A percentile compares a stretch with the other conserved stretches of the same genome.
These are phyloP conservation scores for Ophiostoma quercus DNA, from an alignment of 2,329 filamentous ascomycete genomes.

Conservation along the genomic window DNA sequence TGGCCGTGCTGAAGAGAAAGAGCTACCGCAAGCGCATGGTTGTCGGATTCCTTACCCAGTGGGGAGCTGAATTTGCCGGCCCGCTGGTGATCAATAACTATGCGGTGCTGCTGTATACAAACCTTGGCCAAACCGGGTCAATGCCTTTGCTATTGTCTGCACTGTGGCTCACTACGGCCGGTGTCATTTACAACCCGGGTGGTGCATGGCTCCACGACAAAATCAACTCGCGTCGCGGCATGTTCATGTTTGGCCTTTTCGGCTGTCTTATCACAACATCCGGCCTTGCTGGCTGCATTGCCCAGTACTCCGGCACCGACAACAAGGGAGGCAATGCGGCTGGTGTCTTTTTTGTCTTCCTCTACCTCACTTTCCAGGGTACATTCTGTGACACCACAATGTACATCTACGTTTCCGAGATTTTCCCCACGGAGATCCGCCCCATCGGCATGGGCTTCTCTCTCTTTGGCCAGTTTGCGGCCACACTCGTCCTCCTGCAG, in stretches of 20 bases:
- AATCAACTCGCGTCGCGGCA: constrained; percentile 44
- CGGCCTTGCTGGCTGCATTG: constrained; percentile 37
- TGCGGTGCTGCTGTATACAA: constrained; percentile 34
- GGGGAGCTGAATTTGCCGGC: constrained; percentile 50
- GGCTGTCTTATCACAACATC: constrained; percentile 39
- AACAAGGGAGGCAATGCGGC: constrained; percentile 39
- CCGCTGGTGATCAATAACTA: constrained; percentile 47
- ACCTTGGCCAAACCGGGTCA: constrained; percentile 35
- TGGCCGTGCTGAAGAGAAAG: constrained; percentile 42
- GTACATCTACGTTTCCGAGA: constrained; percentile 38
- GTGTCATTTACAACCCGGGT: constrained; percentile 45
- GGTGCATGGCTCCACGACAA: constrained; percentile 46
- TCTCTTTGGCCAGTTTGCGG: constrained; percentile 38
- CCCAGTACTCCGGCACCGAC: constrained; percentile 35
- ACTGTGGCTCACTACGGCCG: constrained; percentile 42
- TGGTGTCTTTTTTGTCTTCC: constrained; percentile 41
- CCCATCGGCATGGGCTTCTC: constrained; percentile 7
- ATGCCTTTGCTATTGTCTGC: constrained; percentile 40
- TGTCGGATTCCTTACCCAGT: constrained; percentile 49
- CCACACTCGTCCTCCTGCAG: constrained; percentile 46
- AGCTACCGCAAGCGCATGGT: constrained; percentile 48
- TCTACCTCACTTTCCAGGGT: constrained; percentile 48
- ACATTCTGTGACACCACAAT: constrained; percentile 36
- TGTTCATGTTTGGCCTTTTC: constrained; percentile 38
- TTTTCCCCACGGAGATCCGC: constrained; percentile 44